Evolutionary conservation across 139 green algal genomes (phyloP), one percentile per base, ranked within the genome.

Genomic region (Chlorella ohadii): DNA sequence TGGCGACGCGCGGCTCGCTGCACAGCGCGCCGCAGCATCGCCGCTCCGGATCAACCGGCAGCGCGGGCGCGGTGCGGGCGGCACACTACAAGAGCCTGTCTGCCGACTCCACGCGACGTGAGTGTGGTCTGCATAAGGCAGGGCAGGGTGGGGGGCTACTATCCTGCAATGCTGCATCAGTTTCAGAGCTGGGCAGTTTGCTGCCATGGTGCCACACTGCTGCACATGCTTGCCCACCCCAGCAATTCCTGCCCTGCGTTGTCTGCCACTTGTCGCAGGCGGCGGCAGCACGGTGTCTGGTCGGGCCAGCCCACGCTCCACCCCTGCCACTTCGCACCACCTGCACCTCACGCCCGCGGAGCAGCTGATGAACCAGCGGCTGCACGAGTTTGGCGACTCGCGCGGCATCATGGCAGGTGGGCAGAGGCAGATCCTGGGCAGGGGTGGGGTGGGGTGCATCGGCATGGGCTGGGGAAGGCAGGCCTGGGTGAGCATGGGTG

Each of bases 21-120:
- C 76, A 77, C 13, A 47, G 70, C 13, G 70, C 19, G 33, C 70
- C 70, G 27, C 39, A 34, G 17, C 73, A 84, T 64, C n/a, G 51
- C 17, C 78, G 78, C n/a, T 31, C 19, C 3, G n/a, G 25, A 4
- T 84, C 78, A 41, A 20, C 23, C 6, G 78, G 64, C 64, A 75
- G 78, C 41, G 41, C 59, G 5, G 77, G 39, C 1, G 38, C 47
- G 57, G 56, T 33, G 36, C 76, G 36, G 23, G 36, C 67, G 22
- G 38, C 68, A 34, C 79, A 84, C 79, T 78, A 78, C 79, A 77
- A 78, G 34, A 84, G 51, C 79, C 44, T 78, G 33, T 84, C 79
- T 1, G 67, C 34, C 0, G 79, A 84, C 7, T 78, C 66, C 3
- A 78, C 25, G 15, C 41, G 51, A 36, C 66, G 79, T 72, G 34